A percentile compares a stretch with the other conserved stretches of the same genome.
Evolutionary conservation across 2,329 filamentous ascomycete species (phyloP).

Genomic region (Fusarium aywerte): DNA sequence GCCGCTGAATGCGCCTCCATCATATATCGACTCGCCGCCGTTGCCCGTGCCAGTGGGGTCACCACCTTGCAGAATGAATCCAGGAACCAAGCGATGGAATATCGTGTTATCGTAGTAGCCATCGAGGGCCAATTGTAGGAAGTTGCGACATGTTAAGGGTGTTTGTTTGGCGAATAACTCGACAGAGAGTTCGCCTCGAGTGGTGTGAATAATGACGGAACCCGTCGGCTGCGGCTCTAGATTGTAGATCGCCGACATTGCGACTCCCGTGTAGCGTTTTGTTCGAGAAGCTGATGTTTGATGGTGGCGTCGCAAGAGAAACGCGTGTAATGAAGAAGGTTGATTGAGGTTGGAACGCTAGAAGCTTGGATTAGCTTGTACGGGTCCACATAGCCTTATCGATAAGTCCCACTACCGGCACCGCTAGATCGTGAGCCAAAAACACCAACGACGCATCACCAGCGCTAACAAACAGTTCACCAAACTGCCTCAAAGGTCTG

Average conservation of each 20-base stretch:
- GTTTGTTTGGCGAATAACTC: conserved; percentile 96
- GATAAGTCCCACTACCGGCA: conserved; percentile 11
- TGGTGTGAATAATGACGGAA: conserved; percentile 91
- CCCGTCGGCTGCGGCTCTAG: conserved; percentile 94
- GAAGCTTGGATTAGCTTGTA: conserved; percentile 12
- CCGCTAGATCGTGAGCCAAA: not conserved
- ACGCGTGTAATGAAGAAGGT: conserved; percentile 16
- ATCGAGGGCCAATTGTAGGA: conserved; percentile 92
- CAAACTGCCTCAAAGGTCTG: not conserved
- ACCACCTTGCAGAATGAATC: conserved; percentile 93
- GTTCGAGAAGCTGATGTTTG: not conserved
- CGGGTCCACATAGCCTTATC: conserved; percentile 28
- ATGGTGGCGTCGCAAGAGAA: conserved; percentile 1
- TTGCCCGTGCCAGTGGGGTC: conserved; percentile 93
- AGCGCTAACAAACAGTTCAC: not conserved
- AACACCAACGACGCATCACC: conserved; percentile 1
- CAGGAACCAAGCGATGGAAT: conserved; percentile 92
- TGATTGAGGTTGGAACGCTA: conserved; percentile 20
- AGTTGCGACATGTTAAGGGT: conserved; percentile 91
- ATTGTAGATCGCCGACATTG: conserved; percentile 91
- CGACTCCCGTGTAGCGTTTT: not conserved
- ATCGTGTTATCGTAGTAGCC: conserved; percentile 94
- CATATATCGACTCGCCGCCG: conserved; percentile 91
- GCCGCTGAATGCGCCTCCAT: conserved; percentile 79
- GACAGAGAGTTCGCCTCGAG: conserved; percentile 86